A percentile compares a stretch with the other conserved stretches of the same genome.
These are phyloP conservation scores for Myriosclerotinia curreyana DNA, from an alignment of 2,329 filamentous ascomycete species.

Conservation along the genomic window DNA sequence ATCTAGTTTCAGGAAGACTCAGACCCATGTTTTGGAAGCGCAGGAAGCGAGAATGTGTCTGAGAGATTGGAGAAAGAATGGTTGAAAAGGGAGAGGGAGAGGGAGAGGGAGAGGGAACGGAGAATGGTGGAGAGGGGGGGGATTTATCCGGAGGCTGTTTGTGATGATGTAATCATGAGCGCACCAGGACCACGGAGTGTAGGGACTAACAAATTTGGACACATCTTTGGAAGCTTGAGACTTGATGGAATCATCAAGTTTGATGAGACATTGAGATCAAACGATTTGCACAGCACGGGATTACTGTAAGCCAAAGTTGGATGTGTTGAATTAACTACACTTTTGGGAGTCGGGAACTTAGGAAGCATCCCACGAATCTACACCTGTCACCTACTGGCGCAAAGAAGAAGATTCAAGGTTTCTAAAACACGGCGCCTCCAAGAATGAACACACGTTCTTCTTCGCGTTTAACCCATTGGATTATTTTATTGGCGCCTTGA, in stretches of 20 bases:
- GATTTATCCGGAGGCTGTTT: background rate
- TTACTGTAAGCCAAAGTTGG: too few species aligned
- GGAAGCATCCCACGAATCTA: too few species aligned
- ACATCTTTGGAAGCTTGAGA: too few species aligned
- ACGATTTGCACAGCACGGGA: too few species aligned
- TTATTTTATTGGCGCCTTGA: constrained; percentile 81
- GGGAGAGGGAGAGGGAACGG: background rate
- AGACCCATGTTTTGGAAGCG: too few species aligned
- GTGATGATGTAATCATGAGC: background rate
- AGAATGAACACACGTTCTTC: constrained; percentile 96
- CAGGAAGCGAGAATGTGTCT: background rate
- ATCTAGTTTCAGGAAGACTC: background rate
- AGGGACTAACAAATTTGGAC: too few species aligned
- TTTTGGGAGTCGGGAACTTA: too few species aligned
- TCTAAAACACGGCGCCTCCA: constrained; percentile 78
- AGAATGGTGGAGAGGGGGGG: background rate
- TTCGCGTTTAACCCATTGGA: constrained; percentile 87
- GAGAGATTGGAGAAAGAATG: background rate
- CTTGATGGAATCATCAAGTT: too few species aligned
- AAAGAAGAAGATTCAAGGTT: background rate
- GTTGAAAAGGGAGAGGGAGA: background rate
- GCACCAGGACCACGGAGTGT: too few species aligned
- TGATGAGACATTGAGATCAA: too few species aligned
- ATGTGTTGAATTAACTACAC: too few species aligned
- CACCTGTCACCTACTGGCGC: too few species aligned